Base-by-base conservation (phyloP, 2,329 filamentous ascomycete genomes). In the Ilyonectria robusta region DNA sequence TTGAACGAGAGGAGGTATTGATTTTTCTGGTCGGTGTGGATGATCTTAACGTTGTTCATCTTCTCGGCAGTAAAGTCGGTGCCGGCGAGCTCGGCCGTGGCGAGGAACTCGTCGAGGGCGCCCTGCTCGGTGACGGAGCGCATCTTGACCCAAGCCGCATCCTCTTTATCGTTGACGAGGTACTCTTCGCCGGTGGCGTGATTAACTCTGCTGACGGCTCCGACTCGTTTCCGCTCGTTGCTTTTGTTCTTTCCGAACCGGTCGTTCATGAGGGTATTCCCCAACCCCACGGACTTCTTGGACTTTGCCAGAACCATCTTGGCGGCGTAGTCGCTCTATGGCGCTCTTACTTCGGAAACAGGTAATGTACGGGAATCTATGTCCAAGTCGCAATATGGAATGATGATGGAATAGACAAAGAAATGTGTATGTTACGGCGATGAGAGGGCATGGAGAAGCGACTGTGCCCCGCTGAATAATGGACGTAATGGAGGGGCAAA, bases 41-140 rank as follows among this genome's bases (percentile, higher is more conserved):
- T 98, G 79, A 99, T 98, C 85, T 98, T 98, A 82, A 98, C 93
- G 78, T 97, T 98, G 84, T 95, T 98, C 89, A 97, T 93, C 88
- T 98, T 98, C 85, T 98, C 95, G 31, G 96, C 97, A 1, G 95
- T 98, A 82, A 99, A 99, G 80, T 99, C 96, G 72, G 96, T 99
- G 72, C 94, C 95, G n/a, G 96, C 96, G 74, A 99, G 86, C 83
- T 98, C 95, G 70, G 96, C 97, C 2, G 96, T 99, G 64, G 93
- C 93, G 71, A 99, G 85, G 81, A 99, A 99, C 81, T 99, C 96
- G 81, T 99, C 96, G 69, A 99, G 90, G 50, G 95, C 95, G 73
- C 92, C 95, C 83, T 99, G 96, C 85, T 99, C 94, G 6, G 96
- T 99, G 74, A 99, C 93, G 80, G 94, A 97, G 84, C 95, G 94